Evolutionary conservation across 2,329 filamentous ascomycete species (phyloP), one percentile per base, ranked within the genome.

Genomic region (Colletotrichum godetiae): DNA sequence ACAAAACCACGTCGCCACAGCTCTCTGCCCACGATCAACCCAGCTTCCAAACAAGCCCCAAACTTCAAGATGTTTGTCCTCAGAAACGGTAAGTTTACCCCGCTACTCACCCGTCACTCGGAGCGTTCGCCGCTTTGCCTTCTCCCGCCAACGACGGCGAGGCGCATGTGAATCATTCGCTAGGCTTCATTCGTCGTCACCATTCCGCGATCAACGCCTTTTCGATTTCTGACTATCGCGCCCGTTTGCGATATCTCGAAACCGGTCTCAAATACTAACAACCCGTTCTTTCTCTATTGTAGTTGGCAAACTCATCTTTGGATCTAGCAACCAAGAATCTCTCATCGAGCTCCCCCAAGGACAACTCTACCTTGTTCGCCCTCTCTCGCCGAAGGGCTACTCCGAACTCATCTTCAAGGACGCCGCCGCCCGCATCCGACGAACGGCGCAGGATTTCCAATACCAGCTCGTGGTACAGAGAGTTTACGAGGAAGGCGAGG

Each of bases 401-500:
- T 98, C 96, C 1, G 97, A 99, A 84, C 95, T 98, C 81, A 97
- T 99, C 84, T 99, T 98, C 89, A 98, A 97, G 84, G 97, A 99
- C 91, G 93, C 95, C 52, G 94, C 95, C 59, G 95, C 96, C 66
- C 95, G 93, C 75, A 97, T 99, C 80, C 93, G 97, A 76, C 92
- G 94, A 76, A 98, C 97, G 19, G 95, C 94, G 24, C 95, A 98
- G 82, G 95, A 98, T 67, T 98, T 94, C 80, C 95, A 99, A 80
- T 99, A 98, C 82, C 97, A 99, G 82, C 94, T 99, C 13, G 96
- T 98, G 53, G 91, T 98, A 55, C 97, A 99, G 82, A 91, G 97
- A 74, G 96, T 96, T 72, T 99, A 97, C 87, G 97, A 99, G 81
- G 97, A 99, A 84, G 97, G 97, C 68, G 97, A 99, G 80, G 96